These are phyloP conservation scores for Fusarium albidum DNA, from an alignment of 2,329 filamentous ascomycete genomes.

Conservation along the genomic window DNA sequence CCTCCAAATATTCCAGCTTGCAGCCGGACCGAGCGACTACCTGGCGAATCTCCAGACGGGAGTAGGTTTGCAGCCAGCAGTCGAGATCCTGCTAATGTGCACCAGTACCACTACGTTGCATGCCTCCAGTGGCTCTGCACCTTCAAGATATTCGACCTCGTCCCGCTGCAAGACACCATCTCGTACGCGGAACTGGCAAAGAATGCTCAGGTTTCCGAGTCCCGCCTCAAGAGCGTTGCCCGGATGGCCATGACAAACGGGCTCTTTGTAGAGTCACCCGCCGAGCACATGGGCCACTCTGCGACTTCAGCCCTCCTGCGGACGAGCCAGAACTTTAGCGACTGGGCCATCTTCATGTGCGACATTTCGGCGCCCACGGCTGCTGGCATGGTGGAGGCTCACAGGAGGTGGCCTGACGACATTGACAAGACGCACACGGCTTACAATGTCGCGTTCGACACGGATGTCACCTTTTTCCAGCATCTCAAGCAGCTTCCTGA, in stretches of 20 bases:
- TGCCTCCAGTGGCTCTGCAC: constrained; percentile 4
- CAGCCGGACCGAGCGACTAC: too few species aligned
- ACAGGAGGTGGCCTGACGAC: constrained; percentile 3
- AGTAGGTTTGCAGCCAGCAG: too few species aligned
- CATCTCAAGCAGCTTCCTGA: constrained; percentile 2
- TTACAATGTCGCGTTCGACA: constrained; percentile 8
- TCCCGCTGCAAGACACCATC: neutral
- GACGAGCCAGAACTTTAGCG: neutral
- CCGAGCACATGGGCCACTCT: neutral
- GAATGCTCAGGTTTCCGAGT: neutral
- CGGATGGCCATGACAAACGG: constrained; percentile 12
- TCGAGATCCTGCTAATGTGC: too few species aligned
- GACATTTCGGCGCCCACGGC: constrained; percentile 1
- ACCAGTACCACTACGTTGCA: constrained; percentile 7
- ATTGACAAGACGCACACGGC: constrained; percentile 6
- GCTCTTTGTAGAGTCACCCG: neutral
- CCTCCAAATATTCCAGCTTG: too few species aligned
- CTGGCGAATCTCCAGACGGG: too few species aligned
- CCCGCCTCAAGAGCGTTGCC: constrained; percentile 4
- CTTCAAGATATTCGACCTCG: neutral
- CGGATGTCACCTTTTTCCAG: constrained; percentile 6
- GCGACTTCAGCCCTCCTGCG: constrained; percentile 5
- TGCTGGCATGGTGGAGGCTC: constrained; percentile 6
- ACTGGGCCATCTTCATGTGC: constrained; percentile 13
- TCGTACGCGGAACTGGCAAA: neutral